Percentiles rank a stretch among this genome's conserved stretches.
phyloP scores from a whole-genome alignment of 2,329 filamentous ascomycete species.

The Fusarium veterinarium region DNA sequence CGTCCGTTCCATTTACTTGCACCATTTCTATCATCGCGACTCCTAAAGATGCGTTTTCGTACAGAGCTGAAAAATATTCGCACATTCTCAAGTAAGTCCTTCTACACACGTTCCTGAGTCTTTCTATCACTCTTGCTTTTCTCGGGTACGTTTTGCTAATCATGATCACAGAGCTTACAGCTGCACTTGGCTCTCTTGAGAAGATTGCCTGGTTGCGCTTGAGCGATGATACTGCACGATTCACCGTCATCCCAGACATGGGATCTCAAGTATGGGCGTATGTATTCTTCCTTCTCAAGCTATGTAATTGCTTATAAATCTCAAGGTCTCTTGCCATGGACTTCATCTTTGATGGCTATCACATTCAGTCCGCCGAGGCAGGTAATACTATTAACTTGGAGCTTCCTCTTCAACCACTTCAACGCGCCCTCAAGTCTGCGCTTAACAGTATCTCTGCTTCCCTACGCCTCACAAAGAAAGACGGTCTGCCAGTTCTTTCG shows the following conservation, averaged over 20 bases:
- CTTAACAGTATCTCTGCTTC: slow-evolving; percentile 83
- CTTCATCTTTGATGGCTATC: slow-evolving; percentile 87
- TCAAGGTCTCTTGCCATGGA: slow-evolving; percentile 73
- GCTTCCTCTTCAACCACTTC: slow-evolving; percentile 86
- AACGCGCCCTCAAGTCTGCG: slow-evolving; percentile 91
- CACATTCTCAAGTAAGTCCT: slow-evolving; percentile 69
- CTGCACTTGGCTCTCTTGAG: slow-evolving; percentile 74
- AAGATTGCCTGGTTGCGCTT: slow-evolving; percentile 93
- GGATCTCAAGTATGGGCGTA: slow-evolving; percentile 97
- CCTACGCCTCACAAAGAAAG: slow-evolving; percentile 92
- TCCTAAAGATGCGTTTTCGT: slow-evolving; percentile 70
- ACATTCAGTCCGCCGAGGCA: slow-evolving; percentile 83
- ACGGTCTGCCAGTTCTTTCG: slow-evolving; percentile 85
- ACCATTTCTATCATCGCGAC: neutral
- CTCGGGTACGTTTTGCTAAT: neutral
- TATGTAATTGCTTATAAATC: slow-evolving; percentile 5
- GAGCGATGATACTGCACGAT: slow-evolving; percentile 86
- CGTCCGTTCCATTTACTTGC: neutral
- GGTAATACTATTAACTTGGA: slow-evolving; percentile 96
- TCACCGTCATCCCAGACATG: slow-evolving; percentile 94
- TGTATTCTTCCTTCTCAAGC: slow-evolving; percentile 45
- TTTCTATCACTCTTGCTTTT: neutral
- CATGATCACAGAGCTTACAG: slow-evolving; percentile 65
- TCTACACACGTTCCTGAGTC: neutral
- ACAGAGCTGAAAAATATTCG: slow-evolving; percentile 74